These are phyloP conservation scores for Vigna unguiculata DNA, from an alignment of 306 rosid species.

Conservation along the genomic window DNA sequence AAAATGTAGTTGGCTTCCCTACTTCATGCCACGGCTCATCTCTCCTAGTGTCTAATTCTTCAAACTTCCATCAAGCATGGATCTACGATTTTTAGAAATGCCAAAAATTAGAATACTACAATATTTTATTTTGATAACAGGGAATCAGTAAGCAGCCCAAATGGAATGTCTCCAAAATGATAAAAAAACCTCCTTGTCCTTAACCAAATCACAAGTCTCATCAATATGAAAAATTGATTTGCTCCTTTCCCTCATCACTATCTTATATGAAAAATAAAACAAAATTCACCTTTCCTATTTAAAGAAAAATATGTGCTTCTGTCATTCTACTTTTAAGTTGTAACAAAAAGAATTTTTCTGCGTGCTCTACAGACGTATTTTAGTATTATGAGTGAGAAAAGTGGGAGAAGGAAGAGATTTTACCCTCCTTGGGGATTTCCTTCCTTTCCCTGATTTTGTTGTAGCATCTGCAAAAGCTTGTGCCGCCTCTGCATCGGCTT, in stretches of 20 bases:
- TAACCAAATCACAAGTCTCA: slow-evolving; percentile 33
- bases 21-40: slow-evolving; percentile 29
- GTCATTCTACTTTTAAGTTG: slow-evolving; percentile 14
- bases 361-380: not conserved
- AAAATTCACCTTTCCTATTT: slow-evolving; percentile 25
- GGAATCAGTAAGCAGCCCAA: slow-evolving; percentile 14
- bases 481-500: slow-evolving; percentile 91
- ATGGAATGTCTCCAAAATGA: slow-evolving; percentile 33
- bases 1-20: slow-evolving; percentile 38
- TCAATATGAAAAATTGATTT: slow-evolving; percentile 23
- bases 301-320: not conserved
- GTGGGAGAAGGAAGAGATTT: slow-evolving; percentile 22
- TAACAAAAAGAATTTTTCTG: slow-evolving; percentile 15
- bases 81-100: slow-evolving; percentile 47
- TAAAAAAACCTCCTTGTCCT: slow-evolving; percentile 3
- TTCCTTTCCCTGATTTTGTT: slow-evolving; percentile 66
- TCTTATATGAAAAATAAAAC: slow-evolving; percentile 4
- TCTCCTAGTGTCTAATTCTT: slow-evolving; percentile 38
- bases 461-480: slow-evolving; percentile 87
- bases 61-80: slow-evolving; percentile 55
- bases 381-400: not conserved
- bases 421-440: slow-evolving; percentile 77
- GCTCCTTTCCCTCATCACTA: slow-evolving; percentile 12
- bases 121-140: slow-evolving; percentile 4
- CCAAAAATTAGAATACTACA: slow-evolving; percentile 12